Evolutionary conservation across 495 filamentous ascomycete genomes (phyloP).

Genomic region (Jackrogersella minutella): DNA sequence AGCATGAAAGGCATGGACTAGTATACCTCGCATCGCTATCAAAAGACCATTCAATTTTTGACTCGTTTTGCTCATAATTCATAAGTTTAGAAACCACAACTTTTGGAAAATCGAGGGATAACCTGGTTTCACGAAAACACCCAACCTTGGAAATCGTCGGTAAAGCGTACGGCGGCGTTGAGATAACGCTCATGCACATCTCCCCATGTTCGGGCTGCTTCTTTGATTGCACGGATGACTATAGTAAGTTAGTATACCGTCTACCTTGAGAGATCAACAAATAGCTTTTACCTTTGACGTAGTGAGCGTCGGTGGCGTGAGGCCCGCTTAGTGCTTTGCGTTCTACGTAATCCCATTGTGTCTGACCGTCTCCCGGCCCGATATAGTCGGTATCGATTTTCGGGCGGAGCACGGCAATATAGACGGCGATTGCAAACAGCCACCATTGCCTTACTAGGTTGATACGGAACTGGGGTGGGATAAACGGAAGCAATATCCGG

Average conservation of each 20-base stretch:
- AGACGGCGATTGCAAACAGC: slow-evolving; percentile 80
- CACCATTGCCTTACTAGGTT: slow-evolving; percentile 84
- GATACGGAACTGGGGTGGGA: slow-evolving; percentile 76
- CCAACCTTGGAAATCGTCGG: slow-evolving; percentile 82
- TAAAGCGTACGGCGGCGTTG: slow-evolving; percentile 80
- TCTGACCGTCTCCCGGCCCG: slow-evolving; percentile 64
- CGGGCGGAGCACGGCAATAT: slow-evolving; percentile 77
- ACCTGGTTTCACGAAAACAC: slow-evolving; percentile 33
- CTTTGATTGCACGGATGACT: slow-evolving; percentile 76
- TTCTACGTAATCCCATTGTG: slow-evolving; percentile 79
- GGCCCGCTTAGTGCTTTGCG: slow-evolving; percentile 70
- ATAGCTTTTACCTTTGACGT: slow-evolving; percentile 69
- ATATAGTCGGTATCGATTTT: slow-evolving; percentile 71
- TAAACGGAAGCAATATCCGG: slow-evolving; percentile 79
- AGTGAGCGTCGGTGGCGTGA: slow-evolving; percentile 77
- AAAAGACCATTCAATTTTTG: slow-evolving; percentile 11
- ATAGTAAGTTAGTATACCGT: slow-evolving; percentile 21
- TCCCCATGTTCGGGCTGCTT: slow-evolving; percentile 81
- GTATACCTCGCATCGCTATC: not conserved
- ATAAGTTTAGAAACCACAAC: not conserved
- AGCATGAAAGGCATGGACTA: not conserved
- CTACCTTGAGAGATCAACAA: not conserved
- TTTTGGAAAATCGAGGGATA: not conserved
- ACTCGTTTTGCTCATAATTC: not conserved
- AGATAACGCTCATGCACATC: slow-evolving; percentile 80